phyloP scores from a whole-genome alignment of 2,329 filamentous ascomycete species.

The Colletotrichum scovillei region DNA sequence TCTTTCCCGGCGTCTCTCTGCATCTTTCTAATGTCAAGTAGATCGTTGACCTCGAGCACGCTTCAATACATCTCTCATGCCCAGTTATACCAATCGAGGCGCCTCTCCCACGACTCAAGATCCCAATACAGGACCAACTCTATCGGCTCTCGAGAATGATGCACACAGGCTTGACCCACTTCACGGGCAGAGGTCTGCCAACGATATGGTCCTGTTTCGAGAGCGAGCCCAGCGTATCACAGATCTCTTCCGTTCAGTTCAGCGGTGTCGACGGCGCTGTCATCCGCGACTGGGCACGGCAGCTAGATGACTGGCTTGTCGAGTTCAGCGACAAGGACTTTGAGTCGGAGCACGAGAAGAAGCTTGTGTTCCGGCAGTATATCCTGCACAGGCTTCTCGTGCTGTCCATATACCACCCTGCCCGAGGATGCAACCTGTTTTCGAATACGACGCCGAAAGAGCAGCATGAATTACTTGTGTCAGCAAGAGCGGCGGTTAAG shows the following conservation, averaged over 20 bases:
- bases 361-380: conserved; percentile 53
- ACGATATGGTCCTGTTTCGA: conserved; percentile 56
- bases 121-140: conserved; percentile 51
- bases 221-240: conserved; percentile 19
- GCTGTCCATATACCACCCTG: conserved; percentile 55
- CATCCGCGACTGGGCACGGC: conserved; percentile 54
- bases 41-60: conserved; percentile 57
- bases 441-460: conserved; percentile 51
- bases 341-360: conserved; percentile 47
- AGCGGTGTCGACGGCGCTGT: conserved; percentile 52
- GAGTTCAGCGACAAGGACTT: conserved; percentile 47
- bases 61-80: conserved; percentile 53
- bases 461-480: conserved; percentile 53
- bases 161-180: conserved; percentile 55
- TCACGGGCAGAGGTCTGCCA: conserved; percentile 53
- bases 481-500: conserved; percentile 52
- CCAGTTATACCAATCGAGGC: conserved; percentile 54
- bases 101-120: conserved; percentile 49
- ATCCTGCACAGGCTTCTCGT: conserved; percentile 54
- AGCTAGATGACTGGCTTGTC: conserved; percentile 54
- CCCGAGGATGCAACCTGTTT: conserved; percentile 51
- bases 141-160: conserved; percentile 56
- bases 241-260: conserved; percentile 43
- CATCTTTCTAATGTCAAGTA: conserved; percentile 35
- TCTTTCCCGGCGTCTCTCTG: fast-evolving